Conservation (phyloP, 73 alveolate species). For the Tetrahymena borealis region DNA sequence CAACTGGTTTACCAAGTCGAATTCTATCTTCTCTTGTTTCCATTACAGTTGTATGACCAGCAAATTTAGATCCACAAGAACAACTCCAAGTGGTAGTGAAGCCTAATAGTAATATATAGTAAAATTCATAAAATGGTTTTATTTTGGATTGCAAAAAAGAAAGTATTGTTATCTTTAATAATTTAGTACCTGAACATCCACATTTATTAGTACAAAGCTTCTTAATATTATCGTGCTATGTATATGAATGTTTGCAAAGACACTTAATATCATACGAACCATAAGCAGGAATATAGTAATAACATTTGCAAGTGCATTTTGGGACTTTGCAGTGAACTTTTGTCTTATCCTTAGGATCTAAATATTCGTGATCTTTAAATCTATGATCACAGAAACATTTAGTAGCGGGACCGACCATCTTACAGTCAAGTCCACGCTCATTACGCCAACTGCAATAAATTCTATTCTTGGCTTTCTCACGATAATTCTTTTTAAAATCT, state of each 20-base stretch:
- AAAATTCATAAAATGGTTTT: no score
- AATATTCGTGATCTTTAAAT: constrained; percentile 86
- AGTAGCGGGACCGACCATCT: constrained; percentile 90
- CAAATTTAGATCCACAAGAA: constrained; percentile 78
- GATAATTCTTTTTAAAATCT: constrained; percentile 79
- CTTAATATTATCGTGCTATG: constrained; percentile 64
- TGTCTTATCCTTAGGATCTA: constrained; percentile 62
- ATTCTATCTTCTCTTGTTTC: constrained; percentile 94
- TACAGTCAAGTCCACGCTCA: constrained; percentile 81
- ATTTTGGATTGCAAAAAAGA: not conserved
- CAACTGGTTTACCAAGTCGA: constrained; percentile 92
- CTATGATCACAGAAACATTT: constrained; percentile 97
- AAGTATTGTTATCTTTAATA: not conserved
- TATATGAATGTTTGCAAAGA: constrained; percentile 92
- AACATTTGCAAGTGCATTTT: constrained; percentile 86
- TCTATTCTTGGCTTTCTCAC: constrained; percentile 58
- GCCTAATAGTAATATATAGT: constrained; percentile 55
- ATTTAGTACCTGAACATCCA: constrained; percentile 26
- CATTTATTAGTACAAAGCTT: constrained; percentile 56
- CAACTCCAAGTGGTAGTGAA: constrained; percentile 88
- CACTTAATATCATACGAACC: constrained; percentile 95
- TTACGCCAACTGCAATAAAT: constrained; percentile 88
- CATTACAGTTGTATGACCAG: constrained; percentile 81
- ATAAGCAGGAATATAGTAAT: constrained; percentile 84
- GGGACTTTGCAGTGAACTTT: constrained; percentile 81